A percentile compares a stretch with the other conserved stretches of the same genome.
phyloP scores from a whole-genome alignment of 768 basidiomycete species.

The Tricholoma saponaceum region DNA sequence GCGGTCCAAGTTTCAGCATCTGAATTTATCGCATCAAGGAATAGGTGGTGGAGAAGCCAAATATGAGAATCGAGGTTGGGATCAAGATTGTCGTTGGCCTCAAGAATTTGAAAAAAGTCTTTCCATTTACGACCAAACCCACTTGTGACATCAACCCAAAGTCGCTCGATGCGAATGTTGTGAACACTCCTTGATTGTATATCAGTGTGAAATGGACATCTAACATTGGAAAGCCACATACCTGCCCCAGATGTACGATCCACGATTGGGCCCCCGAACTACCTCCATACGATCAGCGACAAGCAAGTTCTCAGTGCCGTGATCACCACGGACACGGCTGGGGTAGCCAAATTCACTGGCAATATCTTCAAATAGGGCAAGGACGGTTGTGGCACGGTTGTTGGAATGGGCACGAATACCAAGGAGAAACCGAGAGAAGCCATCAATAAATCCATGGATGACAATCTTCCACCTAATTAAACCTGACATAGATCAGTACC shows the following conservation, averaged over 20 bases:
- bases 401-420: conserved; percentile 34
- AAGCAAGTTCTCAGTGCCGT: conserved; percentile 29
- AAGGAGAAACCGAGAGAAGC: conserved; percentile 23
- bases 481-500: conserved; percentile 11
- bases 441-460: conserved; percentile 28
- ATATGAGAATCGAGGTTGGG: conserved; percentile 23
- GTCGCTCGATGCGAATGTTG: conserved; percentile 34
- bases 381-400: conserved; percentile 35
- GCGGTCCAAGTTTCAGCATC: conserved; percentile 27
- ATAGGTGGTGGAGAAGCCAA: conserved; percentile 37
- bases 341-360: conserved; percentile 24
- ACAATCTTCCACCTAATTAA: conserved; percentile 29
- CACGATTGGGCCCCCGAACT: conserved; percentile 13
- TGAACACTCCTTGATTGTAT: conserved; percentile 29
- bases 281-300: conserved; percentile 27
- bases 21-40: conserved; percentile 26
- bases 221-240: conserved; percentile 6
- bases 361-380: conserved; percentile 27
- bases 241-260: conserved; percentile 37
- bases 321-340: conserved; percentile 27
- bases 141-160: conserved; percentile 34
- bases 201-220: conserved; percentile 2
- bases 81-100: conserved; percentile 24
- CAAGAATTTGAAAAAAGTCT: conserved; percentile 30
- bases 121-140: conserved; percentile 36